Evolutionary conservation across 2,329 filamentous ascomycete species (phyloP).

Genomic region (Ophiostoma tasmaniense): DNA sequence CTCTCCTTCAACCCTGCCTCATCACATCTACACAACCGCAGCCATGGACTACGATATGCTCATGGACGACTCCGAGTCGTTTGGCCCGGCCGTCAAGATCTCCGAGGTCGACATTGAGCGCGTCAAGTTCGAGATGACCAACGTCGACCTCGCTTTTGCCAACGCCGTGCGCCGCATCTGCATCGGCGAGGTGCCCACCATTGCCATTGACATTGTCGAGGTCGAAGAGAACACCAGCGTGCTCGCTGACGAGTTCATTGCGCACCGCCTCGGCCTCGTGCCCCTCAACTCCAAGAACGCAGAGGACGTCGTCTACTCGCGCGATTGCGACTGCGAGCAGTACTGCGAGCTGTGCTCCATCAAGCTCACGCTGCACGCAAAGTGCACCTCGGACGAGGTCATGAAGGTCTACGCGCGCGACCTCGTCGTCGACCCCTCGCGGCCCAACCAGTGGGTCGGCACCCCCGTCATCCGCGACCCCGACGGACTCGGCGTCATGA

Average conservation of each 20-base stretch:
- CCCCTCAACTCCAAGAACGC: conserved; percentile 79
- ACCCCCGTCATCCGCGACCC: conserved; percentile 76
- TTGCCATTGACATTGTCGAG: conserved; percentile 91
- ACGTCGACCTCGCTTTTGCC: conserved; percentile 82
- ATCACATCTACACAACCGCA: background rate
- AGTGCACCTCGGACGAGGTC: conserved; percentile 75
- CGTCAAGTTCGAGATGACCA: conserved; percentile 85
- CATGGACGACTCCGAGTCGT: conserved; percentile 48
- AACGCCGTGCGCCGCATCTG: conserved; percentile 88
- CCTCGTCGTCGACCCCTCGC: conserved; percentile 61
- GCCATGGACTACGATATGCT: conserved; percentile 52
- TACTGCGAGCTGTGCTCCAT: conserved; percentile 91
- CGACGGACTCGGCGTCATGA: conserved; percentile 71
- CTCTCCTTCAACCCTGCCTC: background rate
- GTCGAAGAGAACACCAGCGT: conserved; percentile 92
- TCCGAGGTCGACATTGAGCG: conserved; percentile 66
- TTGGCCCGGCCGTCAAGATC: conserved; percentile 51
- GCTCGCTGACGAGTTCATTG: conserved; percentile 90
- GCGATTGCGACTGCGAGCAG: conserved; percentile 94
- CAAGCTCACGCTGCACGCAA: conserved; percentile 72
- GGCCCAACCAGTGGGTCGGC: conserved; percentile 67
- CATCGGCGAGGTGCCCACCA: conserved; percentile 86
- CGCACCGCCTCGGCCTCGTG: conserved; percentile 82
- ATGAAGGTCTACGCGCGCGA: conserved; percentile 94
- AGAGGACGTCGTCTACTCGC: conserved; percentile 73